Percentiles rank a stretch among this genome's conserved stretches.
Evolutionary conservation across 1,284 basidiomycete species (phyloP).

Genomic region (Fomitopsis betulina): DNA sequence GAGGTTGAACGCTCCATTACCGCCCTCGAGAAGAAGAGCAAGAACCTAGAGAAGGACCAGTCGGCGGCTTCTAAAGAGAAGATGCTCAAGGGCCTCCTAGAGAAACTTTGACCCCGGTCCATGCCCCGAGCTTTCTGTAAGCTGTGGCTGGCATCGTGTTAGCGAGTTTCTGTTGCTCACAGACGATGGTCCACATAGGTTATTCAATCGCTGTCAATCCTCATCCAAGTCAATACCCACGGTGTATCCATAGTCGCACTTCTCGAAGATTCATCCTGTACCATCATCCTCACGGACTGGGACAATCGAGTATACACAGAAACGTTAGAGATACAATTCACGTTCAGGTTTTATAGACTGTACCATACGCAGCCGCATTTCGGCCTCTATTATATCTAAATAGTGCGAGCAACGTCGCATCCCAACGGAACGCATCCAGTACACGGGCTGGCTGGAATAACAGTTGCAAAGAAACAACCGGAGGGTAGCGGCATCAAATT

Average conservation of each 20-base stretch:
- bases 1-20: constrained; percentile 39
- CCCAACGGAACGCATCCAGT: no score
- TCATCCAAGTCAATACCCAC: not conserved
- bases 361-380: no score
- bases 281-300: not conserved
- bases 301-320: not conserved
- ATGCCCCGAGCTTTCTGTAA: no score
- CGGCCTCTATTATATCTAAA: no score
- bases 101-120: constrained; percentile 14
- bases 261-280: not conserved
- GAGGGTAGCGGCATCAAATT: no score
- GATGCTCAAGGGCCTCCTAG: constrained; percentile 28
- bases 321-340: not conserved
- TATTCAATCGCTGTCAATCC: no score
- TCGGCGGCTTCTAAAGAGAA: constrained; percentile 31
- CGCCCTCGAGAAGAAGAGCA: constrained; percentile 40
- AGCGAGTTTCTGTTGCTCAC: not conserved
- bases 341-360: no score
- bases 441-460: no score
- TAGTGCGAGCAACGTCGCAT: no score
- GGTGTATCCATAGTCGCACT: not conserved
- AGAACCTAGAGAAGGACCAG: constrained; percentile 37
- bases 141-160: no score
- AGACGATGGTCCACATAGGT: not conserved
- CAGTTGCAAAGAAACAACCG: no score